These are phyloP conservation scores for Phylloporus rhodoxanthus DNA, from an alignment of 768 basidiomycete species.

Conservation along the genomic window DNA sequence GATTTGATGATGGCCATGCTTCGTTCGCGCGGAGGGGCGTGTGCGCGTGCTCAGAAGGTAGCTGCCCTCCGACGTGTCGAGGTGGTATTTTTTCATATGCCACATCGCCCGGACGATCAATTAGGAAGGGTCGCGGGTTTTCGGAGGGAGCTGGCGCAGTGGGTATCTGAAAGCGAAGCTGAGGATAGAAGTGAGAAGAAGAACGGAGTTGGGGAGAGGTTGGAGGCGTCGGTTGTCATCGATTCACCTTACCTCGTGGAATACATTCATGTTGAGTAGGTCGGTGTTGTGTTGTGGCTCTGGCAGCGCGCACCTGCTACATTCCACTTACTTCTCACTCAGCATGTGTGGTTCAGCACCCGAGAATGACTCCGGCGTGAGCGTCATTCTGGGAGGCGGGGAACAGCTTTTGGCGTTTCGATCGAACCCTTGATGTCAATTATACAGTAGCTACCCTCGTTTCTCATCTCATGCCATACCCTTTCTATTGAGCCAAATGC, in stretches of 20 bases:
- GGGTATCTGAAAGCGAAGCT: neutral
- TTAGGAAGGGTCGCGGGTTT: neutral
- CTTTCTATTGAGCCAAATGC: neutral
- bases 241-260: slow-evolving; percentile 1
- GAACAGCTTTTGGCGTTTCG: too few relatives aligned
- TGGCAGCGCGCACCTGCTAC: too few relatives aligned
- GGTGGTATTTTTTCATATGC: slow-evolving; percentile 1
- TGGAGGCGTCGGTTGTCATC: slow-evolving; percentile 6
- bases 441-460: too few relatives aligned
- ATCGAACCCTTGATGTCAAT: too few relatives aligned
- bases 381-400: too few relatives aligned
- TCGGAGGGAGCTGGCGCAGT: neutral
- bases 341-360: too few relatives aligned
- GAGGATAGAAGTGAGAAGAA: neutral
- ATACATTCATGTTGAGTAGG: slow-evolving; percentile 6
- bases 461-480: too few relatives aligned
- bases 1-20: slow-evolving; percentile 8
- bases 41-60: neutral
- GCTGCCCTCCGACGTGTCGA: slow-evolving; percentile 5
- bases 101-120: neutral
- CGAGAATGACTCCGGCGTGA: too few relatives aligned
- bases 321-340: too few relatives aligned
- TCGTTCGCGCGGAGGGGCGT: slow-evolving; percentile 4
- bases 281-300: too few relatives aligned
- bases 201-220: neutral